Percentiles rank a stretch among this genome's conserved stretches.
Conservation (phyloP, 139 green algal species). For the Eudorina sp. region DNA sequence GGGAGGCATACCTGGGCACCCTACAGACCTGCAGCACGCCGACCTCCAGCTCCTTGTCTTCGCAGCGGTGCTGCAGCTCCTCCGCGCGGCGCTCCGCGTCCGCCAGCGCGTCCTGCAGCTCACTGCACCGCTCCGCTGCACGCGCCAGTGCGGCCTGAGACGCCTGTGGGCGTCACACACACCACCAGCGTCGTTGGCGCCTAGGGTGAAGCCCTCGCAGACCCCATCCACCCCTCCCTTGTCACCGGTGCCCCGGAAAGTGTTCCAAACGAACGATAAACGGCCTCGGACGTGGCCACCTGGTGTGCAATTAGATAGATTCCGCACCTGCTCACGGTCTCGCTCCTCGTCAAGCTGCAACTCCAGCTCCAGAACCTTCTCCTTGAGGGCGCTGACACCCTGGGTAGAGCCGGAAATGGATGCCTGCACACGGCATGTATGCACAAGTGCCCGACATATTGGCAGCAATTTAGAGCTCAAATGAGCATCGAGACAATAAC, state of each 20-base stretch:
- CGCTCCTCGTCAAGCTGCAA: slow-evolving; percentile 22
- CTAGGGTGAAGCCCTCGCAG: too few relatives aligned
- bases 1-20: too few relatives aligned
- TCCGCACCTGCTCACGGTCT: slow-evolving; percentile 27
- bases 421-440: too few relatives aligned
- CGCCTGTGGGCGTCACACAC: slow-evolving; percentile 14
- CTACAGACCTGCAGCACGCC: slow-evolving; percentile 36
- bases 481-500: too few relatives aligned
- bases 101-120: neutral
- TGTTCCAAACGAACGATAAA: too few relatives aligned
- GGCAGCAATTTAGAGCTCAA: too few relatives aligned
- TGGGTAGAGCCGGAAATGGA: neutral
- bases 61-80: slow-evolving; percentile 16
- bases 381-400: neutral
- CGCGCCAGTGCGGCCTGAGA: slow-evolving; percentile 15
- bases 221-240: too few relatives aligned
- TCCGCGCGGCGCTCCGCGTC: slow-evolving; percentile 7
- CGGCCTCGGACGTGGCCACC: too few relatives aligned
- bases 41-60: slow-evolving; percentile 29
- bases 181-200: too few relatives aligned
- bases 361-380: slow-evolving; percentile 23
- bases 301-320: too few relatives aligned
- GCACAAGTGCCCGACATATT: too few relatives aligned
- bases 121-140: neutral
- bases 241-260: too few relatives aligned